Percentiles rank a stretch among this genome's conserved stretches.
These are phyloP conservation scores for Geotrichum ghanense DNA, from an alignment of 805 yeast species.

Conservation along the genomic window DNA sequence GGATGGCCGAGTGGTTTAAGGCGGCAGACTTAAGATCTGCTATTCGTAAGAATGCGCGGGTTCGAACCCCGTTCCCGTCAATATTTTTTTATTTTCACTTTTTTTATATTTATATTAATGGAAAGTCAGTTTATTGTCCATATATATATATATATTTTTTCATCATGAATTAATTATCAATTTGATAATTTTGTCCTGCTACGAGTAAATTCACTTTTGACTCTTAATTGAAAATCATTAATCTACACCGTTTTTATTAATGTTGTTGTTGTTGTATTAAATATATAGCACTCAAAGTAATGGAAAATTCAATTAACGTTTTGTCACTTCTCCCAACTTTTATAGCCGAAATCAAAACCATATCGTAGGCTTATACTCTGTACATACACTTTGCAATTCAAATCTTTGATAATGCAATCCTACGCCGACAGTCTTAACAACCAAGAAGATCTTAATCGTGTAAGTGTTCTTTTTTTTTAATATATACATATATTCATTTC, in stretches of 20 bases:
- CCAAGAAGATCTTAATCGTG: constrained; percentile 10
- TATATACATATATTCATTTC: constrained; percentile 8
- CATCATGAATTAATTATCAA: neutral
- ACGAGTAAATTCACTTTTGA: neutral
- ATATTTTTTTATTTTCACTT: constrained; percentile 2
- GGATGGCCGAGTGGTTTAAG: constrained; percentile 30
- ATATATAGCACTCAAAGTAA: too few relatives aligned
- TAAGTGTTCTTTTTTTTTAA: constrained; percentile 11
- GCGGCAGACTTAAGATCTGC: constrained; percentile 31
- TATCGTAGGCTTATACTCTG: too few relatives aligned
- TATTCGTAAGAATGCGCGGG: constrained; percentile 22
- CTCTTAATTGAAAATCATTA: neutral
- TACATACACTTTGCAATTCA: too few relatives aligned
- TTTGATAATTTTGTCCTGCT: neutral
- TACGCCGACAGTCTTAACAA: neutral
- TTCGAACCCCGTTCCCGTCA: constrained; percentile 18
- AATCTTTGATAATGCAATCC: neutral
- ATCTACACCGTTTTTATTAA: neutral
- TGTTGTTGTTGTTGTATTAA: neutral
- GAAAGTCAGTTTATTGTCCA: neutral
- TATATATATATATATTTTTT: neutral
- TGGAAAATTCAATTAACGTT: too few relatives aligned
- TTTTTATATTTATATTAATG: neutral
- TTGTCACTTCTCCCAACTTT: too few relatives aligned
- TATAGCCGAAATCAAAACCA: too few relatives aligned